Percentiles rank a stretch among this genome's conserved stretches.
These are phyloP conservation scores for Paramecium octaurelia DNA, from an alignment of 73 alveolate species.

Conservation along the genomic window DNA sequence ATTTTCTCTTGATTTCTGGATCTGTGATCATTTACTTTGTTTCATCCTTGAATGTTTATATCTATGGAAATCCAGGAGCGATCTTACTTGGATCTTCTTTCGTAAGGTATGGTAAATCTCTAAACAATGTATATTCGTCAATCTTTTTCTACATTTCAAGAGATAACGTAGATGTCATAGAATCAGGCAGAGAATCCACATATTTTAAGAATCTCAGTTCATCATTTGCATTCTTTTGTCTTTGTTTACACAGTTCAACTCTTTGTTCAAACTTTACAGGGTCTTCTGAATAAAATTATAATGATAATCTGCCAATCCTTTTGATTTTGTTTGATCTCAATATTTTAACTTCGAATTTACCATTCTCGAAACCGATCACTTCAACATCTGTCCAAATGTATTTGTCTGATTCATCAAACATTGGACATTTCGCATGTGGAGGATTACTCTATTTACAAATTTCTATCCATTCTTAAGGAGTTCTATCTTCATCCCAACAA, in stretches of 20 bases:
- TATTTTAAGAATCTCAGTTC: slow-evolving; percentile 46
- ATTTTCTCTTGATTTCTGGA: slow-evolving; percentile 37
- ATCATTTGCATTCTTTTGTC: slow-evolving; percentile 61
- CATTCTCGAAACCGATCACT: slow-evolving; percentile 20
- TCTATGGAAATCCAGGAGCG: slow-evolving; percentile 47
- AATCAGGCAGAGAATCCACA: not conserved
- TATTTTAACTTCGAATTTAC: slow-evolving; percentile 40
- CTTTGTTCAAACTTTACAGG: slow-evolving; percentile 52
- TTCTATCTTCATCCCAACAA: slow-evolving; percentile 66
- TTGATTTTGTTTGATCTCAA: not conserved
- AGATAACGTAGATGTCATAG: not conserved
- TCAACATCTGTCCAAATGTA: slow-evolving; percentile 59
- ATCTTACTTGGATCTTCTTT: slow-evolving; percentile 38
- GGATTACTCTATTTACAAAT: not conserved
- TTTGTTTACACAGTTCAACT: slow-evolving; percentile 56
- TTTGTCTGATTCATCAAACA: not conserved
- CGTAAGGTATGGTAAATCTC: not conserved
- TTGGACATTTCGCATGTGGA: slow-evolving; percentile 62
- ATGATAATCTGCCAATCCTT: slow-evolving; percentile 48
- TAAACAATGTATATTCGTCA: not conserved
- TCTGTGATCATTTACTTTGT: not conserved
- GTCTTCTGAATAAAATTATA: slow-evolving; percentile 53
- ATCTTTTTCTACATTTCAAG: slow-evolving; percentile 17
- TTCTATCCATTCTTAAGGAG: slow-evolving; percentile 53
- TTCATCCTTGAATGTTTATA: not conserved